phyloP scores from a whole-genome alignment of 148 eudicot genomes.

The Arbutus unedo region DNA sequence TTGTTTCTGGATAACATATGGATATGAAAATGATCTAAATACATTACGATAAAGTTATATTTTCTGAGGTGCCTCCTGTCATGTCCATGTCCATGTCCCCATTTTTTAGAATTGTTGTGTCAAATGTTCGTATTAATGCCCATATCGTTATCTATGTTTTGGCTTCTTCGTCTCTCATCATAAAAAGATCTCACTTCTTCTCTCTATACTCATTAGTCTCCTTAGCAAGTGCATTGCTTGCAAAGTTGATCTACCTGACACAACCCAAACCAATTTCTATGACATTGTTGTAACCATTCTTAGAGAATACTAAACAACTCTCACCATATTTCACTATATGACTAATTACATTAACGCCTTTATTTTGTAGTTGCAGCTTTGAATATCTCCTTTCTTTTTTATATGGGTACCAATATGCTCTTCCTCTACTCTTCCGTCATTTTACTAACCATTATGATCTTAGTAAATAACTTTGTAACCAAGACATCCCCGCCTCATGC shows the following conservation, averaged over 20 bases:
- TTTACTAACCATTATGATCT: neutral
- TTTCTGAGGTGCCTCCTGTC: no score
- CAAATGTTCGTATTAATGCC: no score
- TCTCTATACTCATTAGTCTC: neutral
- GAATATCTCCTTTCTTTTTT: constrained; percentile 1
- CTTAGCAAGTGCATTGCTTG: neutral
- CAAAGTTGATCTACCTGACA: neutral
- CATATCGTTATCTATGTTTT: no score
- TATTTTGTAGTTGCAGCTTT: neutral
- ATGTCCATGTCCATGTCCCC: no score
- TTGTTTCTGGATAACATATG: no score
- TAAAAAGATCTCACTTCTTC: neutral
- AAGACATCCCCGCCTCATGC: neutral
- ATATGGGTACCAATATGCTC: neutral
- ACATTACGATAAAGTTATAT: no score
- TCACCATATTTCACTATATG: neutral
- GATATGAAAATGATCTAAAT: no score
- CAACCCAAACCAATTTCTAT: neutral
- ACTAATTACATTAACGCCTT: neutral
- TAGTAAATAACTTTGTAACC: neutral
- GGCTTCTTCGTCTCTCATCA: neutral
- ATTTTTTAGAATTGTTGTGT: no score
- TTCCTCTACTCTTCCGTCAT: neutral
- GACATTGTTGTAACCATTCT: neutral
- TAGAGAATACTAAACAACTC: neutral